A percentile compares a stretch with the other conserved stretches of the same genome.
phyloP scores from a whole-genome alignment of 108 stramenopile genomes.

The Nitzschia sp. region DNA sequence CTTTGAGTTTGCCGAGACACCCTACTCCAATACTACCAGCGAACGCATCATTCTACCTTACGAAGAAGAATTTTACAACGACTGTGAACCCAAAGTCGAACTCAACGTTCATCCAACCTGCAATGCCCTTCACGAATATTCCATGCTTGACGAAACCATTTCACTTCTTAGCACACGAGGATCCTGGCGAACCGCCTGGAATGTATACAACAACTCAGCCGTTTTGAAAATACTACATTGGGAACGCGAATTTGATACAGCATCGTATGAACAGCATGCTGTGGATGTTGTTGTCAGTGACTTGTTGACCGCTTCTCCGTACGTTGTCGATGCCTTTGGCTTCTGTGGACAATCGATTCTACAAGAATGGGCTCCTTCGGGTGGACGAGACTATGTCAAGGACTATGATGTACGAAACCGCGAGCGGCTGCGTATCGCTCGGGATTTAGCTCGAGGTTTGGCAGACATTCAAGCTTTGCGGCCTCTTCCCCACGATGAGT shows the following conservation, averaged over 20 bases:
- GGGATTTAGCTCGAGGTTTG: slow-evolving; percentile 59
- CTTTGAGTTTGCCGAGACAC: no score
- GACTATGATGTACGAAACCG: slow-evolving; percentile 31
- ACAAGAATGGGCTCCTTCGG: slow-evolving; percentile 45
- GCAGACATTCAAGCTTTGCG: slow-evolving; percentile 53
- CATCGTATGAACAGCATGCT: slow-evolving; percentile 62
- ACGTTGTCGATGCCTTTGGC: slow-evolving; percentile 54
- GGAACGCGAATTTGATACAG: slow-evolving; percentile 51
- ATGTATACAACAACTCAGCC: slow-evolving; percentile 14
- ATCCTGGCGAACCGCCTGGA: slow-evolving; percentile 56
- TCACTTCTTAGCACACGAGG: slow-evolving; percentile 39
- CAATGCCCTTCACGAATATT: slow-evolving; percentile 68
- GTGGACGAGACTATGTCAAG: slow-evolving; percentile 38
- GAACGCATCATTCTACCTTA: slow-evolving; percentile 5
- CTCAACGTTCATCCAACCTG: slow-evolving; percentile 55
- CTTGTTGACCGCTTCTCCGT: slow-evolving; percentile 57
- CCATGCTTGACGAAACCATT: slow-evolving; percentile 6
- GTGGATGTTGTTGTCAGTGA: slow-evolving; percentile 72
- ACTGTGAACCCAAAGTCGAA: slow-evolving; percentile 59
- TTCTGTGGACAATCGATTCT: slow-evolving; percentile 72
- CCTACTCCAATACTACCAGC: no score
- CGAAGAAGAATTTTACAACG: slow-evolving; percentile 40
- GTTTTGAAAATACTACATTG: slow-evolving; percentile 54
- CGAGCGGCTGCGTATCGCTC: slow-evolving; percentile 53
- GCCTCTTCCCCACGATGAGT: slow-evolving; percentile 9